Base-by-base conservation (phyloP, 2,329 filamentous ascomycete genomes). In the Coniochaeta sp. region DNA sequence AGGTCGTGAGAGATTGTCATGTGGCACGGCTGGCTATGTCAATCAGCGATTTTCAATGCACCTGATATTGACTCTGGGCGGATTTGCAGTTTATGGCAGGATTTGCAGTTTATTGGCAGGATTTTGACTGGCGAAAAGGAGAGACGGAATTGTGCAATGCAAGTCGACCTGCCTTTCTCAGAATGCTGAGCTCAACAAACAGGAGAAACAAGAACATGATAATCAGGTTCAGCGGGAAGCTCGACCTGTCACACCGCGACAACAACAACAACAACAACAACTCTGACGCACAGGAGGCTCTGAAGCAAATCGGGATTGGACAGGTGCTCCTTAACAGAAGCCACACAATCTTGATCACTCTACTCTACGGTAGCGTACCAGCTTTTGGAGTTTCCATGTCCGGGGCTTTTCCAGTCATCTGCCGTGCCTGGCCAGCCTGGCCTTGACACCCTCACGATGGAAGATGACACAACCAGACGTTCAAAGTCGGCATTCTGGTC, bases 1-100 rank as follows among this genome's bases (percentile, higher is more conserved):
- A 28, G 45, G 45, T 47, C 45, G 28, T 47, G 45, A 26, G 26
- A 28, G n/a, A 47, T 31, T 30, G 26, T 47, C 45, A 47, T 18
- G 45, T 47, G 45, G 45, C 26, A 18, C 26, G 14, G 27, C 24
- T 8, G 3, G 12, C n/a, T 8, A 22, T 26, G 45, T 31, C 18
- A 30, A 31, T 12, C 26, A 47, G 45, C 20, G n/a, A 20, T 47
- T 47, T 18, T 22, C 45, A 30, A 31, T 47, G 45, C 45, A 47
- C 45, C 20, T 24, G 28, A 31, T 47, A 47, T 47, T 47, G 45
- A n/a, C n/a, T n/a, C n/a, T n/a, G n/a, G n/a, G n/a, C 30, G 28
- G 45, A 24, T 42, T 42, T 7, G 38, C 10, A 42, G 38, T 3
- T 24, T 20, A 22, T 20, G 16, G n/a, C n/a, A n/a, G n/a, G n/a